A percentile compares a stretch with the other conserved stretches of the same genome.
phyloP scores from a whole-genome alignment of 2,329 filamentous ascomycete species.

The Curvularia sp. region DNA sequence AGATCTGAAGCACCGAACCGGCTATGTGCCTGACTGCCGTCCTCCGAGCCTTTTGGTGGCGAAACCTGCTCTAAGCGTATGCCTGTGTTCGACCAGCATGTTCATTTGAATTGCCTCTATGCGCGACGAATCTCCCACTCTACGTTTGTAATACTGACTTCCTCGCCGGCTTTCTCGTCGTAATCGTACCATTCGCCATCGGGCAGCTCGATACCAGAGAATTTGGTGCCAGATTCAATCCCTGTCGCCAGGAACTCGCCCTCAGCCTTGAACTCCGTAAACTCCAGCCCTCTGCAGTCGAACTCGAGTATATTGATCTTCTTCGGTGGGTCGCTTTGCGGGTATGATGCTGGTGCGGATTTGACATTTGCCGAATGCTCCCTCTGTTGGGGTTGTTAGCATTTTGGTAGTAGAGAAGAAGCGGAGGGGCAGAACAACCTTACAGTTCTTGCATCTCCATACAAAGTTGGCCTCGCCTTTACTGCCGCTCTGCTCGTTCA shows the following conservation, averaged over 20 bases:
- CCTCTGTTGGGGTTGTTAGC: constrained; percentile 60
- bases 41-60: neutral
- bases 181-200: constrained; percentile 99
- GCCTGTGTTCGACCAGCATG: neutral
- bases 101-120: constrained; percentile 47
- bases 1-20: neutral
- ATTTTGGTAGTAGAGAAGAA: neutral
- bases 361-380: constrained; percentile 88
- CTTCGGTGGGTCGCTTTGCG: constrained; percentile 74
- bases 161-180: constrained; percentile 89
- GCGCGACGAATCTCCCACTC: constrained; percentile 84
- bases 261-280: constrained; percentile 89
- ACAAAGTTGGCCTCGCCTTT: constrained; percentile 98
- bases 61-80: neutral
- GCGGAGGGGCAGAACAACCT: constrained; percentile 63
- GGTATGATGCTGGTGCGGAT: constrained; percentile 74
- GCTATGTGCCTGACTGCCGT: neutral
- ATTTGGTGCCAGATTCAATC: constrained; percentile 79
- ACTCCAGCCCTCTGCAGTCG: constrained; percentile 93
- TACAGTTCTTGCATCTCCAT: constrained; percentile 99
- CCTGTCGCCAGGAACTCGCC: constrained; percentile 91
- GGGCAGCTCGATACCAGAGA: constrained; percentile 78
- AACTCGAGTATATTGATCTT: constrained; percentile 83
- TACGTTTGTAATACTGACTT: constrained; percentile 90
- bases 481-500: constrained; percentile 89